Evolutionary conservation across 768 basidiomycete genomes (phyloP).

Genomic region (Gelatoporia subvermispora): DNA sequence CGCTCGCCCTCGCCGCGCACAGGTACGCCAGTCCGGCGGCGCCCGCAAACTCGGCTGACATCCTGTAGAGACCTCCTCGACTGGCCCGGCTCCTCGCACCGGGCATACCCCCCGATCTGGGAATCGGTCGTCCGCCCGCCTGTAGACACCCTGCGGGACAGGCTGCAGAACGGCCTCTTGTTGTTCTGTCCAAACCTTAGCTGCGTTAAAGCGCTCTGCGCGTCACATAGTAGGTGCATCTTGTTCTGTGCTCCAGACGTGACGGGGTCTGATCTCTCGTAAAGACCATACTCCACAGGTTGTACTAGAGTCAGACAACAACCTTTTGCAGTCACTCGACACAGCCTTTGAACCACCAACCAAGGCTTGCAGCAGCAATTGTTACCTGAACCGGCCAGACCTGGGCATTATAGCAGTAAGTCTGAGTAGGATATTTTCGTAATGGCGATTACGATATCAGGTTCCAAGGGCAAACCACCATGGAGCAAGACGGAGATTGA

Average conservation of each 20-base stretch:
- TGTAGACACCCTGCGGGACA: slow-evolving; percentile 2
- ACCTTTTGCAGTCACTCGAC: not conserved
- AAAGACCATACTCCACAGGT: not conserved
- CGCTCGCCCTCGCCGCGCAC: slow-evolving; percentile 20
- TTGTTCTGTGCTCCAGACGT: not conserved
- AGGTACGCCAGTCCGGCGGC: slow-evolving; percentile 27
- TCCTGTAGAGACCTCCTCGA: slow-evolving; percentile 27
- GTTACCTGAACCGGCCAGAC: not conserved
- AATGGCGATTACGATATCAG: not conserved
- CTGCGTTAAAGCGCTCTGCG: slow-evolving; percentile 20
- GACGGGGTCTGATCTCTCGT: not conserved
- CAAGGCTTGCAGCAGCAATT: not conserved
- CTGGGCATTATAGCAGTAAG: not conserved
- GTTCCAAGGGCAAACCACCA: slow-evolving; percentile 1
- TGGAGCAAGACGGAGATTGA: slow-evolving; percentile 28
- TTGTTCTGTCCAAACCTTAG: slow-evolving; percentile 20
- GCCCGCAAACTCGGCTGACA: slow-evolving; percentile 16
- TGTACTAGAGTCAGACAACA: not conserved
- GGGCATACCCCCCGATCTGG: not conserved
- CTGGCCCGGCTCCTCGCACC: slow-evolving; percentile 13
- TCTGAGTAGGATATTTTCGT: not conserved
- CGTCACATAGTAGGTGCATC: slow-evolving; percentile 11
- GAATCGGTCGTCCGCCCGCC: slow-evolving; percentile 1
- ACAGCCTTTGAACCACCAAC: not conserved
- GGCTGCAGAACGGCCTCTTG: slow-evolving; percentile 13